Conservation (phyloP, 2,329 filamentous ascomycete species). For the Tolypocladium tundrense region DNA sequence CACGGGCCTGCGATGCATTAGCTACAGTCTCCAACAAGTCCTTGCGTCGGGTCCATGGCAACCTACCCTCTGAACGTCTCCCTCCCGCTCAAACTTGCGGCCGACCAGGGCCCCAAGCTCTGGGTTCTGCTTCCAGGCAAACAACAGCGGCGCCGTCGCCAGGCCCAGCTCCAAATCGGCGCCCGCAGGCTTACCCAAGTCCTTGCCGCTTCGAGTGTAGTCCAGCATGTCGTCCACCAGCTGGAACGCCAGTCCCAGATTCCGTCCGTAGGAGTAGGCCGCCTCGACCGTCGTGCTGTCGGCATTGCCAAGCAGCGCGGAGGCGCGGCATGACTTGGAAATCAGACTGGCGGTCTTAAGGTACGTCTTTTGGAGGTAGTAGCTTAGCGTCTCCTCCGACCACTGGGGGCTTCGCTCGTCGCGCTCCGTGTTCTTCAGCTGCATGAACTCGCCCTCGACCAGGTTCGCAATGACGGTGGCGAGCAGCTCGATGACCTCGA, state of each 20-base stretch:
- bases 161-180: slow-evolving; percentile 89
- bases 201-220: slow-evolving; percentile 75
- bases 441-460: slow-evolving; percentile 99
- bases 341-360: slow-evolving; percentile 94
- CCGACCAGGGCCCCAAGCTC: slow-evolving; percentile 84
- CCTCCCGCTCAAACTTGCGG: slow-evolving; percentile 74
- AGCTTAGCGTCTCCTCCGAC: slow-evolving; percentile 80
- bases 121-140: slow-evolving; percentile 85
- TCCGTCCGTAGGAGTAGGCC: slow-evolving; percentile 86
- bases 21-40: too few species aligned
- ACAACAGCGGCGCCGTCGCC: slow-evolving; percentile 85
- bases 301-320: slow-evolving; percentile 73
- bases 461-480: slow-evolving; percentile 96
- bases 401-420: slow-evolving; percentile 78
- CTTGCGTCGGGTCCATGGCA: not conserved
- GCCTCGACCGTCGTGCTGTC: slow-evolving; percentile 75
- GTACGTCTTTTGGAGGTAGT: slow-evolving; percentile 98
- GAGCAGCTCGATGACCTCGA: slow-evolving; percentile 88
- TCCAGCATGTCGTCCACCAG: slow-evolving; percentile 97
- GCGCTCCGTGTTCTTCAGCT: slow-evolving; percentile 87
- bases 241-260: slow-evolving; percentile 90
- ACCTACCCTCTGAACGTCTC: slow-evolving; percentile 75
- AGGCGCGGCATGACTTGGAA: slow-evolving; percentile 86
- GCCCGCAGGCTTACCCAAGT: slow-evolving; percentile 89
- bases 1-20: slow-evolving; percentile 55